Percentiles rank a stretch among this genome's conserved stretches.
phyloP scores from a whole-genome alignment of 139 green algal species.

The Closterium sp. region DNA sequence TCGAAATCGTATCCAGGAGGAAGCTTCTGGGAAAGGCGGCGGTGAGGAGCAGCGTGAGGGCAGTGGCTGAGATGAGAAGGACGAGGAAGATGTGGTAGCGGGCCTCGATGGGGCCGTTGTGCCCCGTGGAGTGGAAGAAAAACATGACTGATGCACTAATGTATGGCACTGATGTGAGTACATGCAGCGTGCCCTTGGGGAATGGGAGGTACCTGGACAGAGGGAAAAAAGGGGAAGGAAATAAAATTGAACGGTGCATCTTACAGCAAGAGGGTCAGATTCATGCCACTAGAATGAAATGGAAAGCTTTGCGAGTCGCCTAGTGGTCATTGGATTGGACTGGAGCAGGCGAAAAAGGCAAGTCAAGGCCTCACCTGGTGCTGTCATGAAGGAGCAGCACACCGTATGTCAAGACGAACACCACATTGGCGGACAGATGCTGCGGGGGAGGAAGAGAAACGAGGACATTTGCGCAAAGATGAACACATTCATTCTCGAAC shows the following conservation, averaged over 20 bases:
- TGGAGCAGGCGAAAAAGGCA: neutral
- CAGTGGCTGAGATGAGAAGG: neutral
- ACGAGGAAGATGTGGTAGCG: neutral
- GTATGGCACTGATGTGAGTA: neutral
- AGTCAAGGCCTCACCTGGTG: neutral
- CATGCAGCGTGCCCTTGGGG: neutral
- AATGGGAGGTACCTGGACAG: neutral
- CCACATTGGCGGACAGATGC: neutral
- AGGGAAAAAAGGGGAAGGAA: neutral
- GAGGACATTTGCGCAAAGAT: neutral
- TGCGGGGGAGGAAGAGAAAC: neutral
- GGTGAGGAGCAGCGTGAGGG: neutral
- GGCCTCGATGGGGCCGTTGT: neutral
- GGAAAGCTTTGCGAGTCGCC: neutral
- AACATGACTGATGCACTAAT: neutral
- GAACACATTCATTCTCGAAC: too few species aligned
- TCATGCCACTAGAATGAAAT: neutral
- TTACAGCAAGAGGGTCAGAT: too few species aligned
- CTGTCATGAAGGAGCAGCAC: neutral
- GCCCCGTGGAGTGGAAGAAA: neutral
- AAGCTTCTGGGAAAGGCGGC: neutral
- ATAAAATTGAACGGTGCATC: neutral
- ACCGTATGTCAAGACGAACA: neutral
- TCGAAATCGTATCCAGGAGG: neutral
- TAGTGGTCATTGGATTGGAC: neutral